Conservation (phyloP, 352 stramenopile species). For the Phytophthora fragariaefolia region DNA sequence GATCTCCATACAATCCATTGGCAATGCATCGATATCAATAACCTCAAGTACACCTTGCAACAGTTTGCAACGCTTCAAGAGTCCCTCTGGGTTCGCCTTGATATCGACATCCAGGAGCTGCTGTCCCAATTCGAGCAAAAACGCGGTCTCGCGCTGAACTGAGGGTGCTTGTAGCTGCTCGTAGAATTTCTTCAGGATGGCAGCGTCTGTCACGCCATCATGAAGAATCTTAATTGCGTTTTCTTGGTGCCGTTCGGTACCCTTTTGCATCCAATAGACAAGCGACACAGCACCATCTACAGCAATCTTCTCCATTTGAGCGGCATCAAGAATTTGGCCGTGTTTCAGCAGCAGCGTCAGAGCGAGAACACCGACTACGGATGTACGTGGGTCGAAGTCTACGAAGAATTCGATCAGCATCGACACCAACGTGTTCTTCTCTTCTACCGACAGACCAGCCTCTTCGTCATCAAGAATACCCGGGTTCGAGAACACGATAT, state of each 20-base stretch:
- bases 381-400: constrained; percentile 74
- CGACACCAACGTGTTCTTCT: constrained; percentile 69
- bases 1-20: constrained; percentile 62
- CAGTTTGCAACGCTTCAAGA: constrained; percentile 76
- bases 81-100: constrained; percentile 49
- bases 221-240: constrained; percentile 78
- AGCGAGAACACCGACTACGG: constrained; percentile 74
- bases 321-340: constrained; percentile 51
- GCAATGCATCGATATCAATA: constrained; percentile 46
- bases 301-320: constrained; percentile 81
- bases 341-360: constrained; percentile 73
- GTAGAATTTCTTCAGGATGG: constrained; percentile 60
- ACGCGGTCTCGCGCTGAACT: constrained; percentile 60
- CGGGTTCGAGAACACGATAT: constrained; percentile 74
- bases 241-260: constrained; percentile 81
- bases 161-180: constrained; percentile 59
- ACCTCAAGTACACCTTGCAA: constrained; percentile 61
- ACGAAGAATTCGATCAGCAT: constrained; percentile 79
- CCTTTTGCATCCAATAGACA: constrained; percentile 88
- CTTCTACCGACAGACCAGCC: constrained; percentile 46
- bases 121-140: constrained; percentile 69
- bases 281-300: constrained; percentile 71
- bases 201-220: constrained; percentile 60
- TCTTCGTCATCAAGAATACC: constrained; percentile 62
- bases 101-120: constrained; percentile 78